phyloP scores from a whole-genome alignment of 495 filamentous ascomycete species.

The Penicillium verhagenii region DNA sequence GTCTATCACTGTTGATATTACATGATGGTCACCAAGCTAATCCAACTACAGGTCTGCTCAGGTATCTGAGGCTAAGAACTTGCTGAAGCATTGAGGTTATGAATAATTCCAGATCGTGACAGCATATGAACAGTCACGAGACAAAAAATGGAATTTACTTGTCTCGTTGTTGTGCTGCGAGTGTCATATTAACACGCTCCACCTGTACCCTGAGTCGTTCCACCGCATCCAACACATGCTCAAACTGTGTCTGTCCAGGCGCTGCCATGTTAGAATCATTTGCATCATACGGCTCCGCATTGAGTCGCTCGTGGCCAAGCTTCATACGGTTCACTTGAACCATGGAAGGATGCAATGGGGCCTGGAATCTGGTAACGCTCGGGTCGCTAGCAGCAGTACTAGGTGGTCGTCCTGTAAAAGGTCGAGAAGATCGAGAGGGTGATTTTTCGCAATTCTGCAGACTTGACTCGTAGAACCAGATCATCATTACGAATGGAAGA shows the following conservation, averaged over 20 bases:
- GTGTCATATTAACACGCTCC: conserved; percentile 32
- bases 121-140: no score
- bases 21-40: no score
- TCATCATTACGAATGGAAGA: conserved; percentile 60
- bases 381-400: conserved; percentile 27
- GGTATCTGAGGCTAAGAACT: no score
- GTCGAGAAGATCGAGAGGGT: conserved; percentile 26
- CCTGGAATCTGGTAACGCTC: conserved; percentile 31
- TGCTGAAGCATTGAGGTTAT: no score
- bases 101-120: no score
- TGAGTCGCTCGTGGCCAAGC: conserved; percentile 19
- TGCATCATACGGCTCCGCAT: conserved; percentile 24
- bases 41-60: no score
- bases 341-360: conserved; percentile 26
- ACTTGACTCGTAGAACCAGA: conserved; percentile 57
- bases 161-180: conserved; percentile 23
- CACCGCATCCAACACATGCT: conserved; percentile 39
- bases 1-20: no score
- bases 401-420: conserved; percentile 20
- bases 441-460: conserved; percentile 29
- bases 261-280: conserved; percentile 22
- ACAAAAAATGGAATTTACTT: no score
- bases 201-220: conserved; percentile 42
- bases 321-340: conserved; percentile 21
- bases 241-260: conserved; percentile 24